Evolutionary conservation across 164 flowering plant genomes (phyloP).

Genomic region (Tetrastigma voinierianum): DNA sequence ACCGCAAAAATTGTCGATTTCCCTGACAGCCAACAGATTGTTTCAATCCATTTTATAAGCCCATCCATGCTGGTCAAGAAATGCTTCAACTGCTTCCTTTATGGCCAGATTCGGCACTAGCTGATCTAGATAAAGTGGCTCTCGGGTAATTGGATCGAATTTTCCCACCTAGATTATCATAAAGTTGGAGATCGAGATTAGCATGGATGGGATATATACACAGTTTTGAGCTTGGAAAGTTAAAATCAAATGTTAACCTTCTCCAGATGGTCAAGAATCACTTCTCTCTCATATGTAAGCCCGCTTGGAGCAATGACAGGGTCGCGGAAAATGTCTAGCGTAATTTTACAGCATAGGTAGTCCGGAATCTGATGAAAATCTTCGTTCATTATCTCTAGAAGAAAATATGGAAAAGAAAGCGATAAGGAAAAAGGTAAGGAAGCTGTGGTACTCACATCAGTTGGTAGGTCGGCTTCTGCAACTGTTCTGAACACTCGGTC

Average conservation of each 20-base stretch:
- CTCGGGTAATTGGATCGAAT: slow-evolving; percentile 85
- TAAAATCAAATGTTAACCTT: slow-evolving; percentile 48
- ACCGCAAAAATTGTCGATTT: too few species aligned
- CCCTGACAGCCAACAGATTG: too few species aligned
- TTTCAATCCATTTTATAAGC: slow-evolving; percentile 54
- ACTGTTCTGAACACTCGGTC: slow-evolving; percentile 58
- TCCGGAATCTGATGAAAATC: slow-evolving; percentile 79
- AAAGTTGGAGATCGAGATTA: background rate
- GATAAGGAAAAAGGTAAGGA: background rate
- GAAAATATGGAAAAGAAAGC: background rate
- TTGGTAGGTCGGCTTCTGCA: slow-evolving; percentile 66
- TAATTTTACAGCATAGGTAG: slow-evolving; percentile 82
- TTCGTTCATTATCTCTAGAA: slow-evolving; percentile 4
- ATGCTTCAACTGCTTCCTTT: slow-evolving; percentile 85
- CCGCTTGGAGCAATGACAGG: slow-evolving; percentile 97
- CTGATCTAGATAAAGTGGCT: slow-evolving; percentile 55
- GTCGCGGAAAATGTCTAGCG: slow-evolving; percentile 85
- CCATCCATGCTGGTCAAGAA: slow-evolving; percentile 72
- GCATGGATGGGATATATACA: background rate
- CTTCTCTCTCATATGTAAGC: slow-evolving; percentile 81
- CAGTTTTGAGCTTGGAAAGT: background rate
- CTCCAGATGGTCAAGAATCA: slow-evolving; percentile 73
- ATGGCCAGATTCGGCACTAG: slow-evolving; percentile 79
- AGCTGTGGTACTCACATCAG: slow-evolving; percentile 49
- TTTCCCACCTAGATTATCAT: slow-evolving; percentile 61